These are phyloP conservation scores for Solanum lycopersicoides DNA, from an alignment of 257 asterid species.

Conservation along the genomic window DNA sequence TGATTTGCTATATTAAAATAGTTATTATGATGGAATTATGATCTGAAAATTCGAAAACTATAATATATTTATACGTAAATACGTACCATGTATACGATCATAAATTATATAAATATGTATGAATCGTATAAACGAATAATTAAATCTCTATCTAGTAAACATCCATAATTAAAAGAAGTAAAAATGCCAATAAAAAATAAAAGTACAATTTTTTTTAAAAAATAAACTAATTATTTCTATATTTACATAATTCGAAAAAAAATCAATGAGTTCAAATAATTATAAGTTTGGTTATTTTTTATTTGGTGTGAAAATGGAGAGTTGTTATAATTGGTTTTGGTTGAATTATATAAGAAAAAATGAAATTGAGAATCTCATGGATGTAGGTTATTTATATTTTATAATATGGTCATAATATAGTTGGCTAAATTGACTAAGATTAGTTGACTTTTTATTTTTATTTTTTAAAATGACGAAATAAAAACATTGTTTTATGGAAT, in stretches of 20 bases:
- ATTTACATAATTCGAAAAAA: too few relatives aligned
- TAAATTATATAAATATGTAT: background rate
- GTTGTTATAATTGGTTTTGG: background rate
- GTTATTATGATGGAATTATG: background rate
- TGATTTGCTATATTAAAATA: background rate
- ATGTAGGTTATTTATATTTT: background rate
- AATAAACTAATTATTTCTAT: too few relatives aligned
- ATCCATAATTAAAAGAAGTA: background rate
- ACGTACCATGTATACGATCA: background rate
- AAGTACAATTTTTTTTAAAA: too few relatives aligned
- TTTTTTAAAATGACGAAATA: background rate
- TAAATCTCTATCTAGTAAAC: background rate
- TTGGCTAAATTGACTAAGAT: conserved; percentile 6
- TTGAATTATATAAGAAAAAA: background rate
- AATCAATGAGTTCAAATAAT: too few relatives aligned
- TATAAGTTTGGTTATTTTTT: background rate
- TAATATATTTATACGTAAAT: background rate
- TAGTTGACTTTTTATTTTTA: conserved; percentile 2
- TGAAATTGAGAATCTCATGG: background rate
- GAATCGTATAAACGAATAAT: background rate
- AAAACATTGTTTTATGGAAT: background rate
- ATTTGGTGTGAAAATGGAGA: background rate
- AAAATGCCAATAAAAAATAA: too few relatives aligned
- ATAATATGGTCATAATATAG: background rate
- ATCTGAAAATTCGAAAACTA: background rate